These are phyloP conservation scores for Linnemannia exigua DNA, from an alignment of 192 early-diverging fungal genomes.

Conservation along the genomic window DNA sequence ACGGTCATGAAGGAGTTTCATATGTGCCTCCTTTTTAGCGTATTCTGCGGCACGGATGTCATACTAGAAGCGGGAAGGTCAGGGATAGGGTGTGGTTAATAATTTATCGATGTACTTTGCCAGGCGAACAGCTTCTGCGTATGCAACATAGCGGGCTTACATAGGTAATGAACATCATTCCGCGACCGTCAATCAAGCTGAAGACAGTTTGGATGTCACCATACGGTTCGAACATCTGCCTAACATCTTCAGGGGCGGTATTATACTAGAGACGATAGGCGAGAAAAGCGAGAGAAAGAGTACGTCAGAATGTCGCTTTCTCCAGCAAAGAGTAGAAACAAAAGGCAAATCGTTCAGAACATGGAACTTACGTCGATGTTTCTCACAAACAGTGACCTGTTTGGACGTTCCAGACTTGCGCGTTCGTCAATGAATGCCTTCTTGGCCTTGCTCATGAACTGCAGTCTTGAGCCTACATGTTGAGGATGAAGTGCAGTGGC, in stretches of 20 bases:
- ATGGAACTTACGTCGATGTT: constrained; percentile 57
- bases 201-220: constrained; percentile 73
- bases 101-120: background rate
- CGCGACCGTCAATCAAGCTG: constrained; percentile 66
- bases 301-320: background rate
- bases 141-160: constrained; percentile 51
- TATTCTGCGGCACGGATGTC: constrained; percentile 66
- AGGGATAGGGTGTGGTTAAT: constrained; percentile 7
- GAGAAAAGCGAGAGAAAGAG: background rate
- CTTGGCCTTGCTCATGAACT: constrained; percentile 13
- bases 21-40: constrained; percentile 60
- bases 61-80: constrained; percentile 44
- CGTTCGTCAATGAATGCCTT: constrained; percentile 49
- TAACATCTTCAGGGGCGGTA: constrained; percentile 50
- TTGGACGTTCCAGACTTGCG: constrained; percentile 54
- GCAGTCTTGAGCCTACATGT: background rate
- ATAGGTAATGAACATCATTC: constrained; percentile 73
- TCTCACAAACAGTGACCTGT: constrained; percentile 60
- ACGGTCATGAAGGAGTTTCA: constrained; percentile 52
- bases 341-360: background rate
- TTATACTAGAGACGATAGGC: constrained; percentile 44
- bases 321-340: background rate
- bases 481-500: background rate
- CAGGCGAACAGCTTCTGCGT: too few relatives aligned
- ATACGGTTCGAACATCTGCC: constrained; percentile 60